A percentile compares a stretch with the other conserved stretches of the same genome.
Evolutionary conservation across 208 protist species (phyloP).

Genomic region (Phytomonas francai): DNA sequence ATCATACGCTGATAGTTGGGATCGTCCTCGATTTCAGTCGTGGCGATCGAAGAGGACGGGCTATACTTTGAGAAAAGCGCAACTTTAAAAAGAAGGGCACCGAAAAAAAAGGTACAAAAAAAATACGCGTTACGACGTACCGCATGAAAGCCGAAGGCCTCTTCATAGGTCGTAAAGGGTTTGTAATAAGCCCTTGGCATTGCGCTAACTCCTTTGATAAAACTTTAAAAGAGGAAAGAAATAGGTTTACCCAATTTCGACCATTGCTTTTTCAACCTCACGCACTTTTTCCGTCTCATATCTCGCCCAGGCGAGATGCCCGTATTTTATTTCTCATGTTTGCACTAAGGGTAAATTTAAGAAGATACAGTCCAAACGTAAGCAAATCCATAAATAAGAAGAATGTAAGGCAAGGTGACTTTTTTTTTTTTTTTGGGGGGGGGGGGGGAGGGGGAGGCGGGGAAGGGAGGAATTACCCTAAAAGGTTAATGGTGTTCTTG

Average conservation of each 20-base stretch:
- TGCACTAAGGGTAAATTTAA: too few relatives aligned
- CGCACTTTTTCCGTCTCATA: neutral
- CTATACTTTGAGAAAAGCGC: constrained; percentile 42
- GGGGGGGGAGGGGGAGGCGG: too few relatives aligned
- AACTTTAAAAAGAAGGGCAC: constrained; percentile 55
- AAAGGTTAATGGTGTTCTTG: neutral
- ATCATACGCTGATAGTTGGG: constrained; percentile 40
- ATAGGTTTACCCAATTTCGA: neutral
- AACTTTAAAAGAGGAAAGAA: constrained; percentile 5
- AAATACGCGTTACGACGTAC: constrained; percentile 66
- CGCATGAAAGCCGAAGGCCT: constrained; percentile 65
- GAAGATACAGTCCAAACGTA: neutral
- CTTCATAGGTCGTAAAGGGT: constrained; percentile 77
- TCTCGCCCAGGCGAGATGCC: neutral
- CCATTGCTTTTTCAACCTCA: neutral
- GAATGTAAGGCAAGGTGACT: constrained; percentile 3
- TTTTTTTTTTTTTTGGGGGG: too few relatives aligned
- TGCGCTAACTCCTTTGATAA: neutral
- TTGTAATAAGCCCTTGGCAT: constrained; percentile 83
- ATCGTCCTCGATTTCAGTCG: constrained; percentile 26
- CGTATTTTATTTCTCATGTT: neutral
- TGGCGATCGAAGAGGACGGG: constrained; percentile 14
- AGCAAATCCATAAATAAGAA: neutral
- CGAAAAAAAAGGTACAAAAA: constrained; percentile 54
- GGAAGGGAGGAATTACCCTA: neutral